Conservation (phyloP, 73 alveolate species). For the Paraurostyla sp. region DNA sequence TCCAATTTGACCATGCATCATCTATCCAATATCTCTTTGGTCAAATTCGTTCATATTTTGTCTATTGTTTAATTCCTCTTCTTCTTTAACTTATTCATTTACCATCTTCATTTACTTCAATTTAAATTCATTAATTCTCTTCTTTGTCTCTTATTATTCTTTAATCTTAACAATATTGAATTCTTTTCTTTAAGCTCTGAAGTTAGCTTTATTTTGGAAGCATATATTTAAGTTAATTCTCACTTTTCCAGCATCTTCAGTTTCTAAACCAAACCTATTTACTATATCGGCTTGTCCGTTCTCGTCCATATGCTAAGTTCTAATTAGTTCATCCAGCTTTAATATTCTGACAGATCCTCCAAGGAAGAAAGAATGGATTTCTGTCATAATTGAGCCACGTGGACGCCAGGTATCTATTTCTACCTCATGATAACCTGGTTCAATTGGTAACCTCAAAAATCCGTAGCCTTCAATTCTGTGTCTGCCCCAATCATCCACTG, state of each 20-base stretch:
- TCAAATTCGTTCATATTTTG: background rate
- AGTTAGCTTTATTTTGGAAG: background rate
- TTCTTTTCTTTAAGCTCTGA: constrained; percentile 11
- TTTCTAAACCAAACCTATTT: constrained; percentile 68
- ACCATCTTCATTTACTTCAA: background rate
- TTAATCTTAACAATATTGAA: constrained; percentile 30
- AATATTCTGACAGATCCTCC: constrained; percentile 80
- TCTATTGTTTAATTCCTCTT: background rate
- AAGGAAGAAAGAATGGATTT: constrained; percentile 78
- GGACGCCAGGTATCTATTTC: constrained; percentile 82
- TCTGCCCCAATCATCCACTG: constrained; percentile 80
- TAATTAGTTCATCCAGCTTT: constrained; percentile 67
- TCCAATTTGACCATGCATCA: background rate
- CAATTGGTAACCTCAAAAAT: constrained; percentile 73
- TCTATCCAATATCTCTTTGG: background rate
- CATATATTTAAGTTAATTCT: constrained; percentile 30
- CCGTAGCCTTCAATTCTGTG: constrained; percentile 86
- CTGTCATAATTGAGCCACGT: constrained; percentile 69
- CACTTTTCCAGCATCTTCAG: constrained; percentile 71
- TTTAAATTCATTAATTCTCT: constrained; percentile 28
- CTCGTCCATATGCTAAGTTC: constrained; percentile 56
- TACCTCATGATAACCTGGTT: constrained; percentile 81
- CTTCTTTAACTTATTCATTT: background rate
- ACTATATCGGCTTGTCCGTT: constrained; percentile 65
- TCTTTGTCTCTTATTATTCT: constrained; percentile 46